Conservation (phyloP, 305 asterid genomes). For the Plantago coronopus region DNA sequence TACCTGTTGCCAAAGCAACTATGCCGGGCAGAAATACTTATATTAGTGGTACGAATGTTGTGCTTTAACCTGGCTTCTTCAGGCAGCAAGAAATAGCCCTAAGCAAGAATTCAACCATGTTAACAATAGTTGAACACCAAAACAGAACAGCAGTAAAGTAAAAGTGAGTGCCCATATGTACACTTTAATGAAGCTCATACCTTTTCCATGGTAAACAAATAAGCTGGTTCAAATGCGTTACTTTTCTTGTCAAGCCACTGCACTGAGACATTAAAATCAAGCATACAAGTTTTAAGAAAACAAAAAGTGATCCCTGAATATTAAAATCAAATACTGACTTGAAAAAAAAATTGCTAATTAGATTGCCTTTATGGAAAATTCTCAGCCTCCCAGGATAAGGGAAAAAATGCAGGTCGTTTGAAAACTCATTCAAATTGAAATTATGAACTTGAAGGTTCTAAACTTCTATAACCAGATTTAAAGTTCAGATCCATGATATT, state of each 20-base stretch:
- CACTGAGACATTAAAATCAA: conserved; percentile 55
- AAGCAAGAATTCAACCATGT: conserved; percentile 22
- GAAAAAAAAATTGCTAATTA: conserved; percentile 5
- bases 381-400: conserved; percentile 3
- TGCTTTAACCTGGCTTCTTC: conserved; percentile 85
- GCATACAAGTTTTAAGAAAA: conserved; percentile 10
- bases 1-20: conserved; percentile 96
- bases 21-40: conserved; percentile 84
- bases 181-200: conserved; percentile 27
- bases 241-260: conserved; percentile 94
- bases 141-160: conserved; percentile 14
- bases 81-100: conserved; percentile 93
- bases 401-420: conserved; percentile 5
- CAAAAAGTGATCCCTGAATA: not conserved
- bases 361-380: not conserved
- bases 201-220: conserved; percentile 85
- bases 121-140: conserved; percentile 18
- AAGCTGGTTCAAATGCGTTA: conserved; percentile 84
- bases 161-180: not conserved
- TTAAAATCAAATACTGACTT: not conserved
- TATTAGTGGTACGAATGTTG: conserved; percentile 60
- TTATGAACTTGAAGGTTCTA: conserved; percentile 4
- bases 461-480: not conserved
- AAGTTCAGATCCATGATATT: conserved; percentile 2
- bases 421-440: conserved; percentile 9